Evolutionary conservation across 805 yeast genomes (phyloP).

Genomic region (Pichia scutulata): DNA sequence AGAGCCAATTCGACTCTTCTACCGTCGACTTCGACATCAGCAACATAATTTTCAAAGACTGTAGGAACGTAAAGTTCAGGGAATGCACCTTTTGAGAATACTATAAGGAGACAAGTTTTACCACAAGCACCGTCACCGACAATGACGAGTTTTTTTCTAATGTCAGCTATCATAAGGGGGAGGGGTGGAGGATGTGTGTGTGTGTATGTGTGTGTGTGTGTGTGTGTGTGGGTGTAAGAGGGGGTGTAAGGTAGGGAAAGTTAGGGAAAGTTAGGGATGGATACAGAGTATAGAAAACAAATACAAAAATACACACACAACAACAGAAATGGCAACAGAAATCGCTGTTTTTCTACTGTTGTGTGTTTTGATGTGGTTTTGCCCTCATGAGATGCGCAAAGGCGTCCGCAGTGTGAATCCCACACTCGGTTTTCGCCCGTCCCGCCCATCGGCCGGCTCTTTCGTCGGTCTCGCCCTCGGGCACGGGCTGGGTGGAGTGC

Average conservation of each 20-base stretch:
- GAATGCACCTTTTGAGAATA: constrained; percentile 79
- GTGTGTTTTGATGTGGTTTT: no score
- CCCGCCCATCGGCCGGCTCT: constrained; percentile 98
- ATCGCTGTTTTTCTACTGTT: no score
- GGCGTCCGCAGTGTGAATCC: constrained; percentile 77
- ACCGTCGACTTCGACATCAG: constrained; percentile 89
- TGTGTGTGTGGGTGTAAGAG: no score
- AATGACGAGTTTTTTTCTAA: constrained; percentile 79
- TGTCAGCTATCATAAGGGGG: constrained; percentile 33
- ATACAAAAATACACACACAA: background rate
- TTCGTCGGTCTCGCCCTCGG: constrained; percentile 81
- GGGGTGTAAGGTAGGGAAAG: background rate
- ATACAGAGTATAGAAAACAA: background rate
- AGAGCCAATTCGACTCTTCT: constrained; percentile 88
- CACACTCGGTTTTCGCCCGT: constrained; percentile 86
- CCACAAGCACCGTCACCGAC: constrained; percentile 99
- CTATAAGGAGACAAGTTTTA: constrained; percentile 85
- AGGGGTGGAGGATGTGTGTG: background rate
- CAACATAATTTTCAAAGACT: constrained; percentile 95
- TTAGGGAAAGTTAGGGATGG: no score
- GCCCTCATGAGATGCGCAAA: constrained; percentile 49
- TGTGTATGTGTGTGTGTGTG: background rate
- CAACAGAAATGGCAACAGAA: background rate
- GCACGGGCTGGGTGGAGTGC: constrained; percentile 87
- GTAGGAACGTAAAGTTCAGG: constrained; percentile 95